Evolutionary conservation across 768 basidiomycete species (phyloP).

Genomic region (Cantharellus anzutake): DNA sequence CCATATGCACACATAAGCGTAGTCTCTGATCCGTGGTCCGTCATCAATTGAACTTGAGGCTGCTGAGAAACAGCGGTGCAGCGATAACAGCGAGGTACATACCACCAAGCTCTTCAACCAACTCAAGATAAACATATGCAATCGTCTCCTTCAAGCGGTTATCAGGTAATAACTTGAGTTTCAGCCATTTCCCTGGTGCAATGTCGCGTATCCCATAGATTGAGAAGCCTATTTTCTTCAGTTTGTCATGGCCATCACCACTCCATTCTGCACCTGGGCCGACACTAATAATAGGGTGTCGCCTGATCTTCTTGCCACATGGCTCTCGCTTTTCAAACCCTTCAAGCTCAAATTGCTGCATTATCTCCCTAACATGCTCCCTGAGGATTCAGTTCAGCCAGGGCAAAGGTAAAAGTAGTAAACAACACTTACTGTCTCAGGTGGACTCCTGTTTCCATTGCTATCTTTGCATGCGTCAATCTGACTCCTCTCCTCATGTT

Average conservation of each 20-base stretch:
- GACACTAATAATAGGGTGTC: constrained; percentile 14
- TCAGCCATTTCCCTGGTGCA: constrained; percentile 17
- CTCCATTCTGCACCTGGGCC: constrained; percentile 22
- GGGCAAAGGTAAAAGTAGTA: not conserved
- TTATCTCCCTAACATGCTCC: not conserved
- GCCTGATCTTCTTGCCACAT: constrained; percentile 14
- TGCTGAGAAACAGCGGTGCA: too few relatives aligned
- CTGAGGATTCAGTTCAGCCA: not conserved
- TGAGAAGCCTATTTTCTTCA: constrained; percentile 23
- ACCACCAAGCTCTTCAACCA: constrained; percentile 18
- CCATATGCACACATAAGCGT: constrained; percentile 16
- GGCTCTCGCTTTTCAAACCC: constrained; percentile 18
- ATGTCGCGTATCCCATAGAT: constrained; percentile 22
- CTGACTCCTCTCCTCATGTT: not conserved
- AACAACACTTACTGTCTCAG: not conserved
- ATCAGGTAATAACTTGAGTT: constrained; percentile 21
- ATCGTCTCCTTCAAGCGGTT: constrained; percentile 17
- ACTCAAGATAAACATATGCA: constrained; percentile 18
- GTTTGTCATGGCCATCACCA: constrained; percentile 24
- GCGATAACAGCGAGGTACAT: not conserved
- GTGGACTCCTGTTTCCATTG: not conserved
- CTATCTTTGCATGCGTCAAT: not conserved
- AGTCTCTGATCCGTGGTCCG: constrained; percentile 23
- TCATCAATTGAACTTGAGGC: constrained; percentile 19
- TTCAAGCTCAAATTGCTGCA: constrained; percentile 8